phyloP scores from a whole-genome alignment of 2,329 filamentous ascomycete genomes.

The Acephala macrosclerotiorum region DNA sequence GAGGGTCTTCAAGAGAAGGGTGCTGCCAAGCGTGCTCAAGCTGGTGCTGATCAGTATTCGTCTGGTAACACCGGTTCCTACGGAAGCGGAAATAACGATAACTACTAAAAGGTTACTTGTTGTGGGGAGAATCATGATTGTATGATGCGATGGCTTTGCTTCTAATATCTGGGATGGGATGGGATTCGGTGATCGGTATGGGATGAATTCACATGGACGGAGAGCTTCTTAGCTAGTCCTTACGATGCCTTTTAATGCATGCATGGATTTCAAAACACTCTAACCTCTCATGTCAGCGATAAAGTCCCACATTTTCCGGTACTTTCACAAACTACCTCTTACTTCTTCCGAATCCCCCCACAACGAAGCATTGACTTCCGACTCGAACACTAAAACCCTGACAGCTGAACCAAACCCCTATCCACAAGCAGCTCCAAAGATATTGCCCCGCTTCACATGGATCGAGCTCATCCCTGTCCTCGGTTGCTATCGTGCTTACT shows the following conservation, averaged over 20 bases:
- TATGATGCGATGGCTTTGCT: conserved; percentile 8
- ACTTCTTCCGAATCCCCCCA: too few relatives aligned
- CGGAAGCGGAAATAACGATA: conserved; percentile 18
- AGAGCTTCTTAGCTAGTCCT: neutral
- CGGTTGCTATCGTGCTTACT: neutral
- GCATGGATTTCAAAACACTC: neutral
- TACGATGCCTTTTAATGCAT: neutral
- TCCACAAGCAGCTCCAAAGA: neutral
- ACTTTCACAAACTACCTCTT: too few relatives aligned
- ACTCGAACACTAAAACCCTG: too few relatives aligned
- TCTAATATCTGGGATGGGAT: neutral
- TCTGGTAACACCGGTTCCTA: conserved; percentile 24
- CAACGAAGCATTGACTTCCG: too few relatives aligned
- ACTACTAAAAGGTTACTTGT: conserved; percentile 11
- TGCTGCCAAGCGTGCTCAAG: conserved; percentile 54
- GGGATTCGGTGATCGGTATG: neutral
- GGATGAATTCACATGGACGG: neutral
- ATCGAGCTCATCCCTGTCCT: neutral
- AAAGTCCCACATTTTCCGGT: neutral
- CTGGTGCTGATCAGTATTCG: conserved; percentile 42
- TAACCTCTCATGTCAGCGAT: neutral
- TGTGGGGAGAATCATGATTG: conserved; percentile 5
- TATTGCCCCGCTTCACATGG: neutral
- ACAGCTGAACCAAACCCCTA: neutral
- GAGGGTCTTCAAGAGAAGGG: conserved; percentile 57